phyloP scores from a whole-genome alignment of 2,329 filamentous ascomycete species.

The Aspergillus luchuensis region DNA sequence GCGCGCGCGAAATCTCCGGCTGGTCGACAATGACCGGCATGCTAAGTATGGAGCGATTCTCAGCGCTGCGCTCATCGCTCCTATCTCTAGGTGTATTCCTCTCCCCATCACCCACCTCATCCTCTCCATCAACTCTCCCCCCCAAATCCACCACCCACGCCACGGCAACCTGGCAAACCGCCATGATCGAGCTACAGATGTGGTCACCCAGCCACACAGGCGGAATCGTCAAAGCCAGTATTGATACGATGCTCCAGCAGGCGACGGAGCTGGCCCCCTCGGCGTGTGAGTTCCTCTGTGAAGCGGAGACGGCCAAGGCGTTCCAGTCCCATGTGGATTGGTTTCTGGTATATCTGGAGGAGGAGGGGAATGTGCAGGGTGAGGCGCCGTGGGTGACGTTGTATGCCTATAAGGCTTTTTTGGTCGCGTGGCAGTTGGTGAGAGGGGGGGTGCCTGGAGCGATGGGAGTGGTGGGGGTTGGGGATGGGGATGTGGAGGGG shows the following conservation, averaged over 20 bases:
- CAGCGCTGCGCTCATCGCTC: conserved; percentile 40
- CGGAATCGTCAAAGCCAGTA: conserved; percentile 41
- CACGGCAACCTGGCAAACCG: conserved; percentile 45
- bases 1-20: conserved; percentile 46
- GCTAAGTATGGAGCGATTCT: conserved; percentile 44
- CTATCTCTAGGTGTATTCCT: conserved; percentile 37
- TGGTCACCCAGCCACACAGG: conserved; percentile 47
- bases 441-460: conserved; percentile 32
- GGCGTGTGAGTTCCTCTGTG: conserved; percentile 35
- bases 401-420: conserved; percentile 46
- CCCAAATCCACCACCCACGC: conserved; percentile 12
- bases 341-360: conserved; percentile 43
- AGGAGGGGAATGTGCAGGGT: conserved; percentile 17
- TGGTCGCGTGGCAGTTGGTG: conserved; percentile 46
- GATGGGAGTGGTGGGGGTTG: conserved; percentile 36
- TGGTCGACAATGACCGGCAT: conserved; percentile 49
- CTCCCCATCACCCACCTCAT: conserved; percentile 6
- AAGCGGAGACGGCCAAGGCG: conserved; percentile 28
- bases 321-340: conserved; percentile 44
- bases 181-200: conserved; percentile 47
- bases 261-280: conserved; percentile 35
- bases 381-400: conserved; percentile 46
- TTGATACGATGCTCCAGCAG: conserved; percentile 40
- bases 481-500: conserved; percentile 33
- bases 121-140: too few relatives aligned